A percentile compares a stretch with the other conserved stretches of the same genome.
Evolutionary conservation across 192 early-diverging fungal genomes (phyloP).

Genomic region (Pilaira anomala): DNA sequence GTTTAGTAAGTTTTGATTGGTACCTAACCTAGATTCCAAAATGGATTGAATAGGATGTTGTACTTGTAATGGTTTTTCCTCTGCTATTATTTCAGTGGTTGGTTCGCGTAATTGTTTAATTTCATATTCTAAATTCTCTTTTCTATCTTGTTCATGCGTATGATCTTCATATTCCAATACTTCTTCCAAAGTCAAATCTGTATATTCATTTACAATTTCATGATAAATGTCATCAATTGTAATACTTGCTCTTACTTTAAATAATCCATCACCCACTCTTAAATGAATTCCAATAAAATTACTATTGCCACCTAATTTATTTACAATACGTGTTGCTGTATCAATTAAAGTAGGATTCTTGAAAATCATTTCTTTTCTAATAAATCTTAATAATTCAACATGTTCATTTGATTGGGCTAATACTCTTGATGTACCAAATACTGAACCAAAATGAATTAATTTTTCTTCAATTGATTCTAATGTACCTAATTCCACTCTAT

Average conservation of each 20-base stretch:
- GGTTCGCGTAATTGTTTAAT: slow-evolving; percentile 24
- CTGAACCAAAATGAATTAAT: slow-evolving; percentile 52
- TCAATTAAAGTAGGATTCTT: slow-evolving; percentile 43
- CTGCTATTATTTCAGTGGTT: not conserved
- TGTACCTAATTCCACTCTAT: slow-evolving; percentile 34
- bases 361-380: slow-evolving; percentile 48
- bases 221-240: slow-evolving; percentile 51
- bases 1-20: not conserved
- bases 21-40: slow-evolving; percentile 5
- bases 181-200: slow-evolving; percentile 36
- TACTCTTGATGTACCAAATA: slow-evolving; percentile 48
- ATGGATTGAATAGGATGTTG: slow-evolving; percentile 19
- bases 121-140: slow-evolving; percentile 36
- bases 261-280: slow-evolving; percentile 52
- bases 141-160: slow-evolving; percentile 34
- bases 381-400: slow-evolving; percentile 32
- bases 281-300: slow-evolving; percentile 50
- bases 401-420: slow-evolving; percentile 44
- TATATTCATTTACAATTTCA: slow-evolving; percentile 37
- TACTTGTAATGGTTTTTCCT: slow-evolving; percentile 18
- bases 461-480: slow-evolving; percentile 31
- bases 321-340: slow-evolving; percentile 42
- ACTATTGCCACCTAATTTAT: slow-evolving; percentile 45
- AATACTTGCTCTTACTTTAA: slow-evolving; percentile 37
- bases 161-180: slow-evolving; percentile 23